A percentile compares a stretch with the other conserved stretches of the same genome.
phyloP scores from a whole-genome alignment of 345 rosid genomes.

The Eucalyptus pumila region DNA sequence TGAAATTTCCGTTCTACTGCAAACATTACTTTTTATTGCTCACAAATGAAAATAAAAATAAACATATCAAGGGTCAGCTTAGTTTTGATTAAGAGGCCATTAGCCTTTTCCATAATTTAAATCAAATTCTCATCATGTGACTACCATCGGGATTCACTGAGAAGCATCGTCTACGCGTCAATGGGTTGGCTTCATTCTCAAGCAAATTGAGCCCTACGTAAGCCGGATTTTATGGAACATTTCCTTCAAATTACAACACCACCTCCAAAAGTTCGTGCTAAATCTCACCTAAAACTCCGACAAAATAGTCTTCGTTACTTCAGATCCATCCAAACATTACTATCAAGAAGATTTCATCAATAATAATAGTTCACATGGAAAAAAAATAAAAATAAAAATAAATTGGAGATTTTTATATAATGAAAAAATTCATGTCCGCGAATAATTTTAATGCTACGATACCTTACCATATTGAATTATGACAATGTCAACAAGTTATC shows the following conservation, averaged over 20 bases:
- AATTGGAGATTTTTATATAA: background rate
- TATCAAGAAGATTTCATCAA: background rate
- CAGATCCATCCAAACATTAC: background rate
- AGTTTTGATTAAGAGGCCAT: background rate
- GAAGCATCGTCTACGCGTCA: background rate
- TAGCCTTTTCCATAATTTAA: background rate
- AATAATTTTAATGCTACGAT: accelerated
- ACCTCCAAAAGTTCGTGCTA: background rate
- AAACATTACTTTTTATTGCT: background rate
- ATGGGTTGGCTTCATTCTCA: background rate
- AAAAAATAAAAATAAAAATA: background rate
- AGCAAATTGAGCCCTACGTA: background rate
- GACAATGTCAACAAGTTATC: background rate
- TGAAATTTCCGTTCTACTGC: background rate
- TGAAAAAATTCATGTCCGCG: background rate
- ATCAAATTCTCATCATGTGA: background rate
- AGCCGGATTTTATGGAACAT: background rate
- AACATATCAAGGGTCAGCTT: background rate
- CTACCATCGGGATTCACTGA: background rate
- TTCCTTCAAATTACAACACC: background rate
- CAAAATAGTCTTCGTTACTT: background rate
- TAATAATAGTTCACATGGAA: background rate
- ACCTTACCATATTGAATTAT: background rate
- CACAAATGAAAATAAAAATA: background rate
- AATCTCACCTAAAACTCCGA: background rate